A percentile compares a stretch with the other conserved stretches of the same genome.
phyloP scores from a whole-genome alignment of 768 basidiomycete genomes.

The Boletus rufocinnamomeus region DNA sequence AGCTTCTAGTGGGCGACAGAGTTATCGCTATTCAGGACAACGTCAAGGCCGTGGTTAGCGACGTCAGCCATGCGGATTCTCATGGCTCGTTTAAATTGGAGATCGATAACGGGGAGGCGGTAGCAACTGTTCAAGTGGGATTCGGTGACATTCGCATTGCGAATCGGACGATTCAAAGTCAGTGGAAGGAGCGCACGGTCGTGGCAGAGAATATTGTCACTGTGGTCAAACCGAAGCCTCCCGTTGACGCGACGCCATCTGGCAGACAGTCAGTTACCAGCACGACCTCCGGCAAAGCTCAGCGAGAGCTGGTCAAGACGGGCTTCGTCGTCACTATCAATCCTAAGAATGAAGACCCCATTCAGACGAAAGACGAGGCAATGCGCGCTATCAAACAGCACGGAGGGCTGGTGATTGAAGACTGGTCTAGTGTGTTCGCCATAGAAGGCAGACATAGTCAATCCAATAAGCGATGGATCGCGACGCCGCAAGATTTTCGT shows the following conservation, averaged over 20 bases:
- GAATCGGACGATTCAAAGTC: conserved; percentile 46
- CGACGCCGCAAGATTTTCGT: conserved; percentile 48
- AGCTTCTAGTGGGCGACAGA: conserved; percentile 56
- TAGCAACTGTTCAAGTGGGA: conserved; percentile 29
- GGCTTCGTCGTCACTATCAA: conserved; percentile 63
- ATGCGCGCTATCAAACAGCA: conserved; percentile 45
- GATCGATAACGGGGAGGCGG: conserved; percentile 39
- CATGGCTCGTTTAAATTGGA: conserved; percentile 39
- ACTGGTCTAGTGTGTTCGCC: conserved; percentile 56
- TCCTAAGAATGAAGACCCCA: conserved; percentile 37
- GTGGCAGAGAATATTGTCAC: conserved; percentile 45
- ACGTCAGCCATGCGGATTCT: conserved; percentile 35
- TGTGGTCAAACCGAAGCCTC: conserved; percentile 37
- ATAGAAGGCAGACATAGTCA: conserved; percentile 54
- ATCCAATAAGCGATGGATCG: conserved; percentile 53
- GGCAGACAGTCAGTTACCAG: conserved; percentile 44
- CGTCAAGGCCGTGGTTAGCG: conserved; percentile 32
- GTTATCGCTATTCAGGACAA: conserved; percentile 43
- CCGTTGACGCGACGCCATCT: conserved; percentile 50
- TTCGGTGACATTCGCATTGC: conserved; percentile 51
- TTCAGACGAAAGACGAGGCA: conserved; percentile 45
- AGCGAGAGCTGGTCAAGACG: conserved; percentile 46
- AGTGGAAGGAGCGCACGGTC: conserved; percentile 59
- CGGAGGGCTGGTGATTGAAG: conserved; percentile 63
- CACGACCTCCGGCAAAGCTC: conserved; percentile 36